Evolutionary conservation across 768 basidiomycete genomes (phyloP).

Genomic region (Hericium erinaceus): DNA sequence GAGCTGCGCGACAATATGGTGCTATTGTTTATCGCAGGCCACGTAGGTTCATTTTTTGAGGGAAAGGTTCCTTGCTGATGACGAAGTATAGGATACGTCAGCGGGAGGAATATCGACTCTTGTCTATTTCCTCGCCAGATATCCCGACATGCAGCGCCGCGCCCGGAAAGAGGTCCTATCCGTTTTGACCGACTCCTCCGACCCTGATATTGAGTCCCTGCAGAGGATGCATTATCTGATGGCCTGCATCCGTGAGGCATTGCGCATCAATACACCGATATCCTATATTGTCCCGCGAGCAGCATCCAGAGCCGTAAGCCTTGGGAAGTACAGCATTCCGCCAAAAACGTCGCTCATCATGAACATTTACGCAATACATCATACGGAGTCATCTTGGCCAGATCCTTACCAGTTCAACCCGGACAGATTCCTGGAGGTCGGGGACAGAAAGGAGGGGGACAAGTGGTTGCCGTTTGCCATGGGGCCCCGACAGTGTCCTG

Average conservation of each 20-base stretch:
- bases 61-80: slow-evolving; percentile 2
- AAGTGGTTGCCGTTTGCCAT: background rate
- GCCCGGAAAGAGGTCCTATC: slow-evolving; percentile 25
- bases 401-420: background rate
- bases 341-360: background rate
- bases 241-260: slow-evolving; percentile 31
- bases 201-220: slow-evolving; percentile 19
- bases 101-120: slow-evolving; percentile 29
- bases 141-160: slow-evolving; percentile 27
- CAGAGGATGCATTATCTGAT: slow-evolving; percentile 22
- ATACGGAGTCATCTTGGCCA: background rate
- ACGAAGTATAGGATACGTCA: slow-evolving; percentile 16
- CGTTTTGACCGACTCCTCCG: background rate
- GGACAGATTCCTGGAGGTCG: background rate
- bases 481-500: background rate
- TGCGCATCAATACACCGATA: slow-evolving; percentile 26
- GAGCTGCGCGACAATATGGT: slow-evolving; percentile 30
- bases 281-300: slow-evolving; percentile 18
- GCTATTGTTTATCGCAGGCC: slow-evolving; percentile 31
- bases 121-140: slow-evolving; percentile 27
- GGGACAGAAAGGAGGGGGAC: background rate
- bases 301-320: background rate
- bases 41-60: slow-evolving; percentile 24
- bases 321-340: background rate
- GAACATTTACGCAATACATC: background rate